These are phyloP conservation scores for Fusarium sp. DNA, from an alignment of 2,329 filamentous ascomycete genomes.

Conservation along the genomic window DNA sequence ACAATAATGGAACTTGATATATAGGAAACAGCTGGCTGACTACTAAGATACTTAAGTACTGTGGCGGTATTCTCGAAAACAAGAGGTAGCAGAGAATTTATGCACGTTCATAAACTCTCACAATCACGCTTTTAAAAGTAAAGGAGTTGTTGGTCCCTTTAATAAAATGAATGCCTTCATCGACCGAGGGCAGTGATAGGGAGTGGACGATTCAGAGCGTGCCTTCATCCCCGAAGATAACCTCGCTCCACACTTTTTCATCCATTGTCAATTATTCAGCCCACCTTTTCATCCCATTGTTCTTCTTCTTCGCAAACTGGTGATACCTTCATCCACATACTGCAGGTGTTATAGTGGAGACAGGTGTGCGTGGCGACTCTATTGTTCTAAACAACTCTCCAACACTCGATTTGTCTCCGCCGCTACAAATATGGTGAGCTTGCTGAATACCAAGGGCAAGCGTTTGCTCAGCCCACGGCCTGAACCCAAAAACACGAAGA, in stretches of 20 bases:
- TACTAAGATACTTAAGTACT: not conserved
- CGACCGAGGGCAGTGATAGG: not conserved
- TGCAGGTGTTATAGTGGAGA: not conserved
- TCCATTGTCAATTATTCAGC: not conserved
- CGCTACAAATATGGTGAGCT: constrained; percentile 4
- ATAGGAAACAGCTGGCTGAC: not conserved
- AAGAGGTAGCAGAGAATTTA: not conserved
- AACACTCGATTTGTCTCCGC: not conserved
- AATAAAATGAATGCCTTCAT: not conserved
- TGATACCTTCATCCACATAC: not conserved
- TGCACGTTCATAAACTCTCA: not conserved
- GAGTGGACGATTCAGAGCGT: not conserved
- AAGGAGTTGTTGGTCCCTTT: not conserved
- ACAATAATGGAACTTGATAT: not conserved
- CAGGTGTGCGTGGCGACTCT: not conserved
- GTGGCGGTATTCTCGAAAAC: not conserved
- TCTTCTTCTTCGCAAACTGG: not conserved
- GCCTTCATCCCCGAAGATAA: not conserved
- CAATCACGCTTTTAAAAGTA: not conserved
- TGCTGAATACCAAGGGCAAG: constrained; percentile 4
- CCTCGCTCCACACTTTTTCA: not conserved
- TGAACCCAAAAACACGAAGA: constrained; percentile 9
- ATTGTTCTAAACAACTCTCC: not conserved
- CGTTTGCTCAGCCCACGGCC: constrained; percentile 22
- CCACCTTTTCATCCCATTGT: not conserved